A percentile compares a stretch with the other conserved stretches of the same genome.
These are phyloP conservation scores for Dactylella cylindrospora DNA, from an alignment of 2,329 filamentous ascomycete species.

Conservation along the genomic window DNA sequence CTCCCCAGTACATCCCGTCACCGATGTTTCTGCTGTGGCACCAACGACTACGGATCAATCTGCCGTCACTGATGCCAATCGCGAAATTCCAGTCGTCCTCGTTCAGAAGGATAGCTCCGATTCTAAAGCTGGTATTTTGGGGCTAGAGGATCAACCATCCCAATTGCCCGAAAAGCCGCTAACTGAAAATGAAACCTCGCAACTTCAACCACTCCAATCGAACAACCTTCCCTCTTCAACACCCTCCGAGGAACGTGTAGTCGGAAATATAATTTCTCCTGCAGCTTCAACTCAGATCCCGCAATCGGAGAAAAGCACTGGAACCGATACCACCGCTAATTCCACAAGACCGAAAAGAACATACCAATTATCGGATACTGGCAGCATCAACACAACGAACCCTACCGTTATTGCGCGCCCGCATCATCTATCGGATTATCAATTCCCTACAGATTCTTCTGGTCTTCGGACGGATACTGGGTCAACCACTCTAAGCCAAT, in stretches of 20 bases:
- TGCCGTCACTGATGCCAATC: neutral
- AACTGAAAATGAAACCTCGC: conserved; percentile 39
- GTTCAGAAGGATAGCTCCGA: conserved; percentile 29
- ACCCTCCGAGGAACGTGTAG: conserved; percentile 1
- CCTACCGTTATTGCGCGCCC: conserved; percentile 24
- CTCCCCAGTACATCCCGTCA: conserved; percentile 11
- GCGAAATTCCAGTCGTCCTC: conserved; percentile 21
- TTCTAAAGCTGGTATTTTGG: conserved; percentile 21
- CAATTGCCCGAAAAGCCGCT: conserved; percentile 29
- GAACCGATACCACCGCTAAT: neutral
- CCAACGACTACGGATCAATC: neutral
- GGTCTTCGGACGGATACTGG: conserved; percentile 28
- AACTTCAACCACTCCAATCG: conserved; percentile 4
- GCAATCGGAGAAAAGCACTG: conserved; percentile 8
- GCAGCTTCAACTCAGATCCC: neutral
- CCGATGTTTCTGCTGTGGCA: conserved; percentile 1
- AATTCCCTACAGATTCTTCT: conserved; percentile 24
- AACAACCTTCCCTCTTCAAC: neutral
- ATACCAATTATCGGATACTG: conserved; percentile 13
- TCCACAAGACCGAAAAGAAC: conserved; percentile 1
- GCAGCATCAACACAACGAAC: conserved; percentile 44
- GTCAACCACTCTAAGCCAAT: conserved; percentile 14
- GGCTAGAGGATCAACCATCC: conserved; percentile 4
- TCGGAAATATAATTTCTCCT: neutral
- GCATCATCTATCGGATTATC: conserved; percentile 32